Conservation (phyloP, 140 eudicot species). For the Oenanthe javanica region DNA sequence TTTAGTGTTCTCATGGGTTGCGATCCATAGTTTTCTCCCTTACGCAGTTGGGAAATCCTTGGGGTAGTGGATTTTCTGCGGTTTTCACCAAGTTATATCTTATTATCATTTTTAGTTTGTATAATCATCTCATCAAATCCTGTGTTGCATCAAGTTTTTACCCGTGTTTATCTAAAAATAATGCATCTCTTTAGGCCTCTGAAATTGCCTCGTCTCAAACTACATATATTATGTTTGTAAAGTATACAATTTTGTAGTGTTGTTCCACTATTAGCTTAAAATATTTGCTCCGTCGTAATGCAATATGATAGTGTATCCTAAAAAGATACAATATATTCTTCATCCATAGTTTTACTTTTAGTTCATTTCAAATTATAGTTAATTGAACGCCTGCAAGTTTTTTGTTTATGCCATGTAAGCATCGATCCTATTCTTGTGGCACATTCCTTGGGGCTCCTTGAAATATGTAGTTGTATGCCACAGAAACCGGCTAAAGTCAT, state of each 20-base stretch:
- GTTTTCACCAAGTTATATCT: no score
- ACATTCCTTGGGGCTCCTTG: neutral
- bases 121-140: no score
- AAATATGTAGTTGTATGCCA: neutral
- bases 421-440: neutral
- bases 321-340: neutral
- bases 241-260: neutral
- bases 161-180: neutral
- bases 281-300: neutral
- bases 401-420: neutral
- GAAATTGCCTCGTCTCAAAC: neutral
- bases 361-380: neutral
- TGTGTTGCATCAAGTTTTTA: neutral
- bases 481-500: neutral
- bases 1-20: no score
- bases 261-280: neutral
- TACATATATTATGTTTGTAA: neutral
- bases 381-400: neutral
- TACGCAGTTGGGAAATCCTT: no score
- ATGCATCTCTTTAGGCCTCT: neutral
- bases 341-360: neutral
- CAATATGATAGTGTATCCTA: neutral
- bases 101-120: no score
- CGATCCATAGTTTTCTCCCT: no score
- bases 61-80: no score